Evolutionary conservation across 768 basidiomycete species (phyloP), one percentile per base, ranked within the genome.

Genomic region (Crassisporium funariophilum): DNA sequence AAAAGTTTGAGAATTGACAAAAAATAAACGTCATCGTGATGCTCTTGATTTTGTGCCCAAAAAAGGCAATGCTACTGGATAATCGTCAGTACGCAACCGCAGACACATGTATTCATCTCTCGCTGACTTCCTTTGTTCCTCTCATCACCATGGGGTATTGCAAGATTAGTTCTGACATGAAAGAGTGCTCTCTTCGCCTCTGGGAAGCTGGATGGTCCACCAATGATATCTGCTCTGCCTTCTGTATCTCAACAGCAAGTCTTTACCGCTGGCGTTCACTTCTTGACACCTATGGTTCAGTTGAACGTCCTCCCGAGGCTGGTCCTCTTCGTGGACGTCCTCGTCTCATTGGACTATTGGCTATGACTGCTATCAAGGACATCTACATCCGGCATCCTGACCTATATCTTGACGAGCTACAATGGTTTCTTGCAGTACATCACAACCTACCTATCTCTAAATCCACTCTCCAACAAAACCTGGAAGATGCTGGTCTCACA

Each of bases 401-500:
- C 37, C 35, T 43, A 1, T 61, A 54, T 35, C 57, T 62, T 12
- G 47, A 57, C 17, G 56, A 62, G 44, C 50, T 65, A 7, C 35
- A 38, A 2, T 59, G 52, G 45, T 58, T 39, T 37, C 59, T 65
- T 0, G 55, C 52, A 0, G 15, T 63, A 8, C 44, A 60, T 19
- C 60, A 64, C 16, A 20, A 58, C 19, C 46, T 66, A 1, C 10
- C 20, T 11, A 60, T 67, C 38, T 54, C 56, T 3, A 43, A 38
- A 4, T 45, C 56, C 0, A 48, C 58, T 4, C 50, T 66, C n/a
- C 61, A 88, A 53, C 79, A 84, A 44, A 91, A 87, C 58, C 73
- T 91, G 23, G 81, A 87, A 50, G 79, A n/a, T 55, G 66, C 88
- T 48, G 87, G 84, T 7, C 66, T 83, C 19, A n/a, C n/a, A n/a